Evolutionary conservation across 2,329 filamentous ascomycete species (phyloP).

Genomic region (Furcasterigmium furcatum): DNA sequence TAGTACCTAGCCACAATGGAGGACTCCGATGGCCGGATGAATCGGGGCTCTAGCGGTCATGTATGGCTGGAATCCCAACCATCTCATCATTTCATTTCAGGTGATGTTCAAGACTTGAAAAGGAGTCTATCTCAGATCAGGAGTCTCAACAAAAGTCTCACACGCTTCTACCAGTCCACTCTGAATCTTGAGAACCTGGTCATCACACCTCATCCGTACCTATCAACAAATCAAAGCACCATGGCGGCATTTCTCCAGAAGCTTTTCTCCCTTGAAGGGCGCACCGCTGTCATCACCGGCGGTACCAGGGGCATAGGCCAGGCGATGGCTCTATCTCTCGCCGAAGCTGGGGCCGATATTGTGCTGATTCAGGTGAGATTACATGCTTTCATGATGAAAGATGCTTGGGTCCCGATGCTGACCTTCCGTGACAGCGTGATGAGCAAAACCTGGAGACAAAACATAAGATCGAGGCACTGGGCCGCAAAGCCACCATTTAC

Average conservation of each 20-base stretch:
- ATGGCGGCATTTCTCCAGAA: slow-evolving; percentile 13
- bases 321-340: slow-evolving; percentile 15
- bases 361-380: slow-evolving; percentile 10
- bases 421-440: slow-evolving; percentile 9
- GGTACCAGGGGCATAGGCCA: slow-evolving; percentile 18
- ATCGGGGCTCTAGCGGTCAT: no score
- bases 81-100: no score
- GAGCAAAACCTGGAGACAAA: slow-evolving; percentile 16
- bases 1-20: no score
- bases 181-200: no score
- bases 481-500: slow-evolving; percentile 17
- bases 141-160: no score
- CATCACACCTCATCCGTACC: neutral
- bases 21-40: no score
- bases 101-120: no score
- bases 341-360: slow-evolving; percentile 15
- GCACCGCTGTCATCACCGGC: slow-evolving; percentile 15
- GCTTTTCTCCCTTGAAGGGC: slow-evolving; percentile 15
- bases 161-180: no score
- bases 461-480: slow-evolving; percentile 11
- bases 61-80: no score
- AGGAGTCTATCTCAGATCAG: no score
- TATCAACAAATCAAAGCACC: neutral
- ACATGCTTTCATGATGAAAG: neutral
- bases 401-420: no score